Conservation (phyloP, 192 early-diverging fungal species). For the Podila epigama region DNA sequence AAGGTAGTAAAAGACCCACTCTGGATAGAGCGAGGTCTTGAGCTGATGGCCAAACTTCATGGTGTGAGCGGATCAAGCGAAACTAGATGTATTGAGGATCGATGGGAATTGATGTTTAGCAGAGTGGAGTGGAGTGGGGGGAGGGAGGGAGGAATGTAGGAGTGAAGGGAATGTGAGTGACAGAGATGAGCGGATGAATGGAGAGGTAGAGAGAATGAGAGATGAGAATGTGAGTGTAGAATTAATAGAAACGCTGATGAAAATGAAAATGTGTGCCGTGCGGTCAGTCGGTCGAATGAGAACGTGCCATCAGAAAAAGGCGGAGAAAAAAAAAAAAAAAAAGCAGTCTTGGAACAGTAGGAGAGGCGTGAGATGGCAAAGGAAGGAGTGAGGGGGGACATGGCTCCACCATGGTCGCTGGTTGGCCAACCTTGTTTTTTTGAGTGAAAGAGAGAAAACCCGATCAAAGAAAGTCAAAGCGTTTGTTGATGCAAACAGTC, state of each 20-base stretch:
- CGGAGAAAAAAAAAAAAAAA: neutral
- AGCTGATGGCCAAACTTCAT: conserved; percentile 96
- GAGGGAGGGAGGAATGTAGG: neutral
- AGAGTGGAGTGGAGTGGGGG: neutral
- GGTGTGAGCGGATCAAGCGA: neutral
- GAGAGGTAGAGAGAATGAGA: neutral
- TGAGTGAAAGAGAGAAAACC: no score
- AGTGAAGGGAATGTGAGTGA: neutral
- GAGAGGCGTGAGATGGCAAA: neutral
- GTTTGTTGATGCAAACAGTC: no score
- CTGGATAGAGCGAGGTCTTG: conserved; percentile 77
- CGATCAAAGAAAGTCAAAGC: no score
- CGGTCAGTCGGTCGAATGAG: neutral
- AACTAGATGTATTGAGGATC: no score
- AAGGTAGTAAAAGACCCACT: conserved; percentile 87
- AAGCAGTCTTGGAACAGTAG: neutral
- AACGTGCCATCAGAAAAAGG: neutral
- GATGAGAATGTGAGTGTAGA: no score
- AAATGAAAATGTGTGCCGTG: neutral
- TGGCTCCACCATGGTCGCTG: neutral
- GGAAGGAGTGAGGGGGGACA: neutral
- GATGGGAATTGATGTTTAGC: neutral
- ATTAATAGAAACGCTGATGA: no score
- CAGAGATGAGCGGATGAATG: neutral
- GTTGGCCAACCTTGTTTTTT: conserved; percentile 1